phyloP scores from a whole-genome alignment of 257 asterid species.

The Solanum virginianum region DNA sequence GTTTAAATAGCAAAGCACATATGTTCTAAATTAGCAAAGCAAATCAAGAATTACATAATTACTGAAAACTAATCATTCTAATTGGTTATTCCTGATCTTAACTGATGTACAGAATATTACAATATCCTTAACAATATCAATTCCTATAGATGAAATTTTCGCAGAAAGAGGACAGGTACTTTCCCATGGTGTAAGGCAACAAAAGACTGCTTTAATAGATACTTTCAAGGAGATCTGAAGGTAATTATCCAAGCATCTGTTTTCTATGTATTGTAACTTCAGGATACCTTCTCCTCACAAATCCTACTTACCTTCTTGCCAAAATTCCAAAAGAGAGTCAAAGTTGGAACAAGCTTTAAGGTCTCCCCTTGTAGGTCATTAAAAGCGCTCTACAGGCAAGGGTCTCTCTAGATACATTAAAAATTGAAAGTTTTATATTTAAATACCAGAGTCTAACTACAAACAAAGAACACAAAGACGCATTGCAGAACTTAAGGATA shows the following conservation, averaged over 20 bases:
- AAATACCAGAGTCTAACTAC: neutral
- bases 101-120: neutral
- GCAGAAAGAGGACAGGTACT: neutral
- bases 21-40: neutral
- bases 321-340: neutral
- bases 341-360: neutral
- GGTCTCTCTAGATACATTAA: neutral
- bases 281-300: neutral
- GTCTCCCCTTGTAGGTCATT: neutral
- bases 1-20: neutral
- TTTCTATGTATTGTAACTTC: neutral
- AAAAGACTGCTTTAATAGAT: neutral
- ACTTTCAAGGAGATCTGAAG: neutral
- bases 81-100: neutral
- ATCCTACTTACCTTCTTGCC: neutral
- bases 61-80: neutral
- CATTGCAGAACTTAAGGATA: conserved; percentile 32
- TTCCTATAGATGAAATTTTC: neutral
- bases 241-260: neutral
- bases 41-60: neutral
- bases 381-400: neutral
- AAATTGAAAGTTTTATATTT: neutral
- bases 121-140: neutral
- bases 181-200: neutral
- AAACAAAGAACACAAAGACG: neutral